phyloP scores from a whole-genome alignment of 805 yeast genomes.

The Saturnispora bothae region DNA sequence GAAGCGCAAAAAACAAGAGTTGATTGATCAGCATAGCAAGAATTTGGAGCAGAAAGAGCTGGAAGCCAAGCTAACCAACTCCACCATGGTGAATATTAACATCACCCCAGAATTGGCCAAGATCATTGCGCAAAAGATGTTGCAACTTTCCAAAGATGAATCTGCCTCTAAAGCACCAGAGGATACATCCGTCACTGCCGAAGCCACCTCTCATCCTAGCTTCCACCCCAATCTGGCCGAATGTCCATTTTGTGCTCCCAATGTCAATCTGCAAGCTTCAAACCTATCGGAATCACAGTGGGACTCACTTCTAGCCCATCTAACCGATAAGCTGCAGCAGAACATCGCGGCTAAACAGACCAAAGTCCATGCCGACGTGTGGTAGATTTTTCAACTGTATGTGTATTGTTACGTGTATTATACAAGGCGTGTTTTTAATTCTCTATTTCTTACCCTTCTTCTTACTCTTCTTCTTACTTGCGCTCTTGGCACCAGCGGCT shows the following conservation, averaged over 20 bases:
- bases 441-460: slow-evolving; percentile 19
- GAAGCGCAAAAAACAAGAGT: slow-evolving; percentile 5
- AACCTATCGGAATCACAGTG: slow-evolving; percentile 1
- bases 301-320: slow-evolving; percentile 3
- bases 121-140: slow-evolving; percentile 4
- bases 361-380: slow-evolving; percentile 5
- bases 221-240: slow-evolving; percentile 5
- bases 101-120: slow-evolving; percentile 4
- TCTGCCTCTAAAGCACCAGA: no score
- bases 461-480: slow-evolving; percentile 14
- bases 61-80: slow-evolving; percentile 3
- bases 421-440: background rate
- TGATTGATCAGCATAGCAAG: slow-evolving; percentile 2
- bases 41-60: slow-evolving; percentile 1
- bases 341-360: slow-evolving; percentile 1
- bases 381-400: background rate
- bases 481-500: background rate
- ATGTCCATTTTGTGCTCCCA: slow-evolving; percentile 6
- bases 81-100: slow-evolving; percentile 7
- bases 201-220: no score
- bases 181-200: no score
- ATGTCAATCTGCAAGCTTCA: background rate
- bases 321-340: background rate
- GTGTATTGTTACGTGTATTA: slow-evolving; percentile 4
- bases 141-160: no score